Conservation (phyloP, 805 yeast genomes). For the Candida krabiensis region DNA sequence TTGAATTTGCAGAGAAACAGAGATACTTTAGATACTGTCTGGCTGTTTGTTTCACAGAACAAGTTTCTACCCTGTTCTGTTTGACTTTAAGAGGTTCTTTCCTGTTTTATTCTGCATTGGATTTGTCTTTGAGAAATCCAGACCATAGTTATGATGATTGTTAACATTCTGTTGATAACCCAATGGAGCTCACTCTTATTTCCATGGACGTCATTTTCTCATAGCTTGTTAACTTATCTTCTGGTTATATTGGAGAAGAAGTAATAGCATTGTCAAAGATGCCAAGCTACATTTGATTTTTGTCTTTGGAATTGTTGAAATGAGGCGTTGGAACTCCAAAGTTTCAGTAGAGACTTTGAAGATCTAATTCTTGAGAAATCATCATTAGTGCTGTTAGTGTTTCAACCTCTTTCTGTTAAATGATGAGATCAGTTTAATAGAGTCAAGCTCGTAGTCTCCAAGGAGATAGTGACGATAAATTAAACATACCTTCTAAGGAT, state of each 20-base stretch:
- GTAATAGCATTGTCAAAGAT: constrained; percentile 63
- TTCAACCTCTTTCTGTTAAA: constrained; percentile 21
- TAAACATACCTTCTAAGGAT: constrained; percentile 22
- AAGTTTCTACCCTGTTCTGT: constrained; percentile 9
- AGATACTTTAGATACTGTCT: too few species aligned
- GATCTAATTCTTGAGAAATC: background rate
- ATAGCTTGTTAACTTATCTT: constrained; percentile 30
- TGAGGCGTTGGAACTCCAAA: background rate
- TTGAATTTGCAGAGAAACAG: too few species aligned
- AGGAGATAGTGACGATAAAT: constrained; percentile 53
- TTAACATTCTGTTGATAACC: constrained; percentile 44
- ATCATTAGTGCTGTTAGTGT: constrained; percentile 8
- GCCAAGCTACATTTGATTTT: constrained; percentile 45
- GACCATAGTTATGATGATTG: constrained; percentile 79
- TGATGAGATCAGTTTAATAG: constrained; percentile 79
- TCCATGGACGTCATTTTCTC: constrained; percentile 52
- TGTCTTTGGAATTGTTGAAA: background rate
- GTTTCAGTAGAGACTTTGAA: background rate
- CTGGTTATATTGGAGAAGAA: constrained; percentile 13
- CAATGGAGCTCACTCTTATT: constrained; percentile 86
- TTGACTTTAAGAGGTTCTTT: constrained; percentile 13
- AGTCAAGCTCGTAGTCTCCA: constrained; percentile 83
- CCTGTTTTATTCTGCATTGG: constrained; percentile 58
- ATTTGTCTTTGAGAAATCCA: constrained; percentile 41
- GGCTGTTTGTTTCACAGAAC: constrained; percentile 13